Percentiles rank a stretch among this genome's conserved stretches.
These are phyloP conservation scores for Clarireedia paspali DNA, from an alignment of 2,329 filamentous ascomycete genomes.

Conservation along the genomic window DNA sequence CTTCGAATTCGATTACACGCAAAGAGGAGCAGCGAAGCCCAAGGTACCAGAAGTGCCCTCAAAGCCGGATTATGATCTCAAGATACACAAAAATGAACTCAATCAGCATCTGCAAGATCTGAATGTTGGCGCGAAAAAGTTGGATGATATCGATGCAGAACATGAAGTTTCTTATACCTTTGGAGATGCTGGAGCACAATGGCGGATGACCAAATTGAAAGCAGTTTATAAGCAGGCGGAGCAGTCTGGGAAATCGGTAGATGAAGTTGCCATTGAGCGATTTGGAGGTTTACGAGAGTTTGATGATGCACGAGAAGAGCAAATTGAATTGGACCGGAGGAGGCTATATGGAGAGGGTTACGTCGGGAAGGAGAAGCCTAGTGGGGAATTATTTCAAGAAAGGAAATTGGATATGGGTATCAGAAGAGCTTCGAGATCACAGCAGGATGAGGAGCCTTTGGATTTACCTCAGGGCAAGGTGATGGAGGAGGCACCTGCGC, in stretches of 20 bases:
- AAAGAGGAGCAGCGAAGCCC: conserved; percentile 47
- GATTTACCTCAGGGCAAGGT: conserved; percentile 45
- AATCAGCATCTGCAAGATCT: conserved; percentile 61
- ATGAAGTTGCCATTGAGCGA: conserved; percentile 75
- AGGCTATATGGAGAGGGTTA: conserved; percentile 80
- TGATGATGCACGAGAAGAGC: conserved; percentile 88
- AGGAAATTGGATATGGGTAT: conserved; percentile 55
- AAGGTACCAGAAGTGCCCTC: conserved; percentile 34
- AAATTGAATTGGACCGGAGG: conserved; percentile 79
- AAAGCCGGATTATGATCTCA: conserved; percentile 28
- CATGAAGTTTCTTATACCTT: conserved; percentile 73
- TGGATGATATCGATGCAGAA: conserved; percentile 45
- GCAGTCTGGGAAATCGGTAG: conserved; percentile 62
- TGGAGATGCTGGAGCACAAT: conserved; percentile 82
- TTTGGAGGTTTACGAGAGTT: conserved; percentile 79
- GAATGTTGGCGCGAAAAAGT: conserved; percentile 43
- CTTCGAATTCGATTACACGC: conserved; percentile 76
- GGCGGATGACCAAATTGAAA: conserved; percentile 94
- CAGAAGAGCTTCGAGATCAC: conserved; percentile 31
- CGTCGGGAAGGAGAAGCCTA: conserved; percentile 76
- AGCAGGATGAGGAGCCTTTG: conserved; percentile 29
- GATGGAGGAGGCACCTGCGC: conserved; percentile 45
- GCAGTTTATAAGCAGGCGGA: conserved; percentile 75
- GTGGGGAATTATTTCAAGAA: conserved; percentile 77
- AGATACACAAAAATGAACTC: conserved; percentile 69